These are phyloP conservation scores for Fonsecaea pedrosoi DNA, from an alignment of 2,329 filamentous ascomycete species.

Conservation along the genomic window DNA sequence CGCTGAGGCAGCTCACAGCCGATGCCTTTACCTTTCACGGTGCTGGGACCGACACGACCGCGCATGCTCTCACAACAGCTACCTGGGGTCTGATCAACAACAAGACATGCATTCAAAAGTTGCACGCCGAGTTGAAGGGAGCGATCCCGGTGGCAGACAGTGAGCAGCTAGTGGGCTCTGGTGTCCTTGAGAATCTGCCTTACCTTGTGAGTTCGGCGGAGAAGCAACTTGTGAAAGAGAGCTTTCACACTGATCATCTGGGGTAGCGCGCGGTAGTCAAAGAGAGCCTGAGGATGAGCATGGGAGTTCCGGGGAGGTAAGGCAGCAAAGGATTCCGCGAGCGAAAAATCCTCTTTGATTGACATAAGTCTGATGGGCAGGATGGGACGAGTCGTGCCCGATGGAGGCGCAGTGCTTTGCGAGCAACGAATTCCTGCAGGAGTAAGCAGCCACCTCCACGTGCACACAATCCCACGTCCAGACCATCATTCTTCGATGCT, in stretches of 20 bases:
- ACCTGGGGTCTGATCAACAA: conserved; percentile 30
- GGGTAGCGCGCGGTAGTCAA: conserved; percentile 26
- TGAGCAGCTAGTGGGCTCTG: conserved; percentile 15
- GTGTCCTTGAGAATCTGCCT: conserved; percentile 24
- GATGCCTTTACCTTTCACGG: conserved; percentile 31
- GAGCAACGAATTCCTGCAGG: conserved; percentile 18
- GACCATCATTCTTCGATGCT: background rate
- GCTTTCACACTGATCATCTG: background rate
- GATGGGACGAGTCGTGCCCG: conserved; percentile 19
- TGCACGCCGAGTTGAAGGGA: conserved; percentile 25
- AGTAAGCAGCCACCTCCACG: background rate
- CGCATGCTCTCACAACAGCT: conserved; percentile 25
- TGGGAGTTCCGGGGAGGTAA: conserved; percentile 22
- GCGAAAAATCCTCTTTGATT: background rate
- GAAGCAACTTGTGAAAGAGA: background rate
- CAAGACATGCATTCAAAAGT: conserved; percentile 16
- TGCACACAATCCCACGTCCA: background rate
- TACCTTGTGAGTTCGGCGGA: conserved; percentile 19
- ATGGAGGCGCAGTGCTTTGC: conserved; percentile 20
- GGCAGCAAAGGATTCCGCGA: background rate
- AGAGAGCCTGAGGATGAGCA: conserved; percentile 22
- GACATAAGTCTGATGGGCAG: conserved; percentile 4
- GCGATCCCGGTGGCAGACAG: conserved; percentile 17
- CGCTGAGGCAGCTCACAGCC: conserved; percentile 19
- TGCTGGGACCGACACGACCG: conserved; percentile 36